These are phyloP conservation scores for Xylariaceae sp. DNA, from an alignment of 2,329 filamentous ascomycete genomes.

Conservation along the genomic window DNA sequence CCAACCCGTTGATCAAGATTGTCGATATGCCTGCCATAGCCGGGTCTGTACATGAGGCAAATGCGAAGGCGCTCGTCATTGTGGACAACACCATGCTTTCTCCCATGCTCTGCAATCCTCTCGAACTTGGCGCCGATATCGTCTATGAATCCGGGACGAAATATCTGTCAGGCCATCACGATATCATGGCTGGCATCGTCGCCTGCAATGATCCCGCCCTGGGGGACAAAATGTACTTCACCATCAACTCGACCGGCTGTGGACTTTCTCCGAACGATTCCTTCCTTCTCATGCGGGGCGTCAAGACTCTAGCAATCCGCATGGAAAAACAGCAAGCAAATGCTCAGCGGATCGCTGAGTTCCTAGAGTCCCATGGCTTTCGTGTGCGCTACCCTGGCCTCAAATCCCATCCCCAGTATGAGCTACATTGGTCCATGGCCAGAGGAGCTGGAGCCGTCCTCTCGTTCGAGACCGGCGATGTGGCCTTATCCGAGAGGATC, in stretches of 20 bases:
- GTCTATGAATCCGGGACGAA: conserved; percentile 98
- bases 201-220: conserved; percentile 77
- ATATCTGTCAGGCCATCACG: conserved; percentile 95
- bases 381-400: conserved; percentile 91
- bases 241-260: conserved; percentile 93
- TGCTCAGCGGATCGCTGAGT: conserved; percentile 83
- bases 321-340: conserved; percentile 98
- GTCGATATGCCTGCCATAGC: conserved; percentile 84
- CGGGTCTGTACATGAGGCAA: conserved; percentile 65
- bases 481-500: conserved; percentile 77
- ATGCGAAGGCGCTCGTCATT: conserved; percentile 71
- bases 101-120: conserved; percentile 84
- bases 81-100: conserved; percentile 99
- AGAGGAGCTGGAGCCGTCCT: conserved; percentile 89
- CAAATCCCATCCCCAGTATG: conserved; percentile 90
- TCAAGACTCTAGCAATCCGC: conserved; percentile 94
- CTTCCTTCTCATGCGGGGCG: conserved; percentile 87
- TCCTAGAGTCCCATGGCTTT: conserved; percentile 86
- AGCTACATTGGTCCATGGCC: conserved; percentile 91
- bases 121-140: conserved; percentile 90
- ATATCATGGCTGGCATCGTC: conserved; percentile 97
- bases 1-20: conserved; percentile 97
- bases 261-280: conserved; percentile 92
- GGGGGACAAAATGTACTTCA: conserved; percentile 89
- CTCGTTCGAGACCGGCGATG: conserved; percentile 90